A percentile compares a stretch with the other conserved stretches of the same genome.
phyloP scores from a whole-genome alignment of 1,284 basidiomycete genomes.

The Stygiomarasmius scandens region DNA sequence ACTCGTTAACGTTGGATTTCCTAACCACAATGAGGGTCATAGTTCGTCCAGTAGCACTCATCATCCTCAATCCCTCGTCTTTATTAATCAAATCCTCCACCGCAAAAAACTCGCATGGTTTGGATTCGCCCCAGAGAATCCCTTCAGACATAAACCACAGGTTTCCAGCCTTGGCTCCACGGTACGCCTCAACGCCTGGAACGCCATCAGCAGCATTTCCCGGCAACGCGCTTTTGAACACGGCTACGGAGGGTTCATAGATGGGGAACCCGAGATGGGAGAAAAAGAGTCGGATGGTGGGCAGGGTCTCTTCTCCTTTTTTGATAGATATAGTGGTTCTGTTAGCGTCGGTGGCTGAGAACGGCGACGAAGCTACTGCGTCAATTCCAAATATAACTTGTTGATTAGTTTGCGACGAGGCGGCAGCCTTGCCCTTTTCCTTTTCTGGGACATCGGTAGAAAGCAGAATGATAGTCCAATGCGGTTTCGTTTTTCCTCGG shows the following conservation, averaged over 20 bases:
- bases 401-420: slow-evolving; percentile 31
- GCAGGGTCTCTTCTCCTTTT: slow-evolving; percentile 56
- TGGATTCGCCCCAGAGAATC: slow-evolving; percentile 71
- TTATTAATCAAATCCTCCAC: slow-evolving; percentile 55
- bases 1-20: slow-evolving; percentile 32
- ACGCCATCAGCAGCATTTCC: slow-evolving; percentile 38
- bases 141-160: slow-evolving; percentile 72
- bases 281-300: slow-evolving; percentile 54
- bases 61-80: slow-evolving; percentile 57
- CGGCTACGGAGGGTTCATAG: slow-evolving; percentile 49
- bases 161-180: slow-evolving; percentile 67
- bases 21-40: slow-evolving; percentile 64
- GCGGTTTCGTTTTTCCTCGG: slow-evolving; percentile 62
- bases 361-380: slow-evolving; percentile 43
- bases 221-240: slow-evolving; percentile 57
- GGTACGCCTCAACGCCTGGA: slow-evolving; percentile 68
- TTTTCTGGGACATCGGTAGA: slow-evolving; percentile 48
- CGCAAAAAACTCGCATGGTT: slow-evolving; percentile 76
- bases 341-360: slow-evolving; percentile 40
- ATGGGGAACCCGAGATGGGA: slow-evolving; percentile 46
- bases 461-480: slow-evolving; percentile 68
- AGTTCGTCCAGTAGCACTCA: slow-evolving; percentile 67
- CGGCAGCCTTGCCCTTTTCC: slow-evolving; percentile 30
- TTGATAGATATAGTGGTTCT: slow-evolving; percentile 29
- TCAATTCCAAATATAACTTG: slow-evolving; percentile 71